Evolutionary conservation across 164 flowering plant genomes (phyloP).

Genomic region (Tetracentron sinense): DNA sequence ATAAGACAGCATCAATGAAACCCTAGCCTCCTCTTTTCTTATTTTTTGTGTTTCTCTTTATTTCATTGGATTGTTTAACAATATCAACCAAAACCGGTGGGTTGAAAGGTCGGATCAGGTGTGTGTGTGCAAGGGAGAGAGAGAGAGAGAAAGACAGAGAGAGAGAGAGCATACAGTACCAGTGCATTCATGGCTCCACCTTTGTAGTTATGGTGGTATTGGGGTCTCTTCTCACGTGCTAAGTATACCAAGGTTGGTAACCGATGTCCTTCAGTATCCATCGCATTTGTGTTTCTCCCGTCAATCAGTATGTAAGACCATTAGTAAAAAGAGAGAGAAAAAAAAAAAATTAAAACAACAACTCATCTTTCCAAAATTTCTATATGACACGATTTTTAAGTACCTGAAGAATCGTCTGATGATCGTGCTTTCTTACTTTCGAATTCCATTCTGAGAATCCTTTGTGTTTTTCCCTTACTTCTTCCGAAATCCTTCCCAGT

Average conservation of each 20-base stretch:
- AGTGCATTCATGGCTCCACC: conserved; percentile 36
- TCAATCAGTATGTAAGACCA: conserved; percentile 22
- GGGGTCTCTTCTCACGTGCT: conserved; percentile 34
- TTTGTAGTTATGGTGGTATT: conserved; percentile 27
- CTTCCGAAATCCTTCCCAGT: conserved; percentile 23
- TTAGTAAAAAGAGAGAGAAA: not conserved
- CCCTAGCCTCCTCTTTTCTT: too few relatives aligned
- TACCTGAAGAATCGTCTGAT: conserved; percentile 37
- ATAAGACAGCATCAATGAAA: too few relatives aligned
- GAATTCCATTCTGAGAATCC: conserved; percentile 37
- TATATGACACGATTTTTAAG: too few relatives aligned
- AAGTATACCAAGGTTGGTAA: conserved; percentile 34
- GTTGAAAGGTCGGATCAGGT: too few relatives aligned
- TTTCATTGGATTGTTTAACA: too few relatives aligned
- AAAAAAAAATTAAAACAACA: too few relatives aligned
- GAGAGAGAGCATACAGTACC: conserved; percentile 25
- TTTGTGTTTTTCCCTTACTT: conserved; percentile 23
- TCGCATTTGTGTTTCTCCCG: conserved; percentile 20
- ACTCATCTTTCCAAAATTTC: not conserved
- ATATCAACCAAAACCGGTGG: too few relatives aligned
- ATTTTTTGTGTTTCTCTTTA: too few relatives aligned
- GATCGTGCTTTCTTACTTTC: conserved; percentile 13
- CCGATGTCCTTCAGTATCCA: conserved; percentile 21
- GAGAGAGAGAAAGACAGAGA: not conserved
- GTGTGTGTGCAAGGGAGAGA: too few relatives aligned